Conservation (phyloP, 2,329 filamentous ascomycete species). For the Penicillium sclerotigenum region DNA sequence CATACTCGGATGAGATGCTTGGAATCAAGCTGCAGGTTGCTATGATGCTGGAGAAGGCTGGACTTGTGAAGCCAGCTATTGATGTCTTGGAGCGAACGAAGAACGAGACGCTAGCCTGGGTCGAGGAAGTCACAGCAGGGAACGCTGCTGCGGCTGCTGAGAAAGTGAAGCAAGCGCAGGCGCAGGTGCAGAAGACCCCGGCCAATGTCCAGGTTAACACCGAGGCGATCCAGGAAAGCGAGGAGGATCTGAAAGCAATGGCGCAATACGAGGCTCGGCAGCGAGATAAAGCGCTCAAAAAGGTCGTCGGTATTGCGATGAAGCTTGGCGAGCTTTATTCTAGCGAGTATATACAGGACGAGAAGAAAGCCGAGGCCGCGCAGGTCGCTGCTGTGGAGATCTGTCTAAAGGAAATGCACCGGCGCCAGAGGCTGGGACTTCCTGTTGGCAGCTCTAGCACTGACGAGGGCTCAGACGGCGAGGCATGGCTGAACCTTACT, state of each 20-base stretch:
- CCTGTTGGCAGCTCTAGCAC: conserved; percentile 57
- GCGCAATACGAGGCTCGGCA: conserved; percentile 39
- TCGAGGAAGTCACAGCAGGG: conserved; percentile 27
- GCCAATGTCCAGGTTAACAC: conserved; percentile 21
- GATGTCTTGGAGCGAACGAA: conserved; percentile 75
- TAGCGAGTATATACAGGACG: conserved; percentile 69
- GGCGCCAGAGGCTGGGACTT: conserved; percentile 64
- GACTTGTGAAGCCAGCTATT: conserved; percentile 66
- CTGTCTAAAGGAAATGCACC: conserved; percentile 67
- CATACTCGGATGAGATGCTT: conserved; percentile 85
- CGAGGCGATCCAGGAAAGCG: conserved; percentile 20
- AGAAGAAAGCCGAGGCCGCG: conserved; percentile 69
- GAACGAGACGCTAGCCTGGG: conserved; percentile 58
- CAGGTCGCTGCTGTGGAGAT: conserved; percentile 81
- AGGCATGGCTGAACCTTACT: conserved; percentile 38
- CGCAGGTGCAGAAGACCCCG: conserved; percentile 21
- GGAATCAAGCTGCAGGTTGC: conserved; percentile 83
- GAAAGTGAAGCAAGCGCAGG: conserved; percentile 16
- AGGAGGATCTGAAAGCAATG: conserved; percentile 23
- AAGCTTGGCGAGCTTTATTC: conserved; percentile 84
- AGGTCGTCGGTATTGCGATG: conserved; percentile 70
- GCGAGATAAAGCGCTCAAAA: conserved; percentile 67
- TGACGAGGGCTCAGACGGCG: conserved; percentile 25
- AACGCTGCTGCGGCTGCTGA: conserved; percentile 13
- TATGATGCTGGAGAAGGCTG: conserved; percentile 72